phyloP scores from a whole-genome alignment of 2,329 filamentous ascomycete genomes.

The Parafenestella ontariensis region DNA sequence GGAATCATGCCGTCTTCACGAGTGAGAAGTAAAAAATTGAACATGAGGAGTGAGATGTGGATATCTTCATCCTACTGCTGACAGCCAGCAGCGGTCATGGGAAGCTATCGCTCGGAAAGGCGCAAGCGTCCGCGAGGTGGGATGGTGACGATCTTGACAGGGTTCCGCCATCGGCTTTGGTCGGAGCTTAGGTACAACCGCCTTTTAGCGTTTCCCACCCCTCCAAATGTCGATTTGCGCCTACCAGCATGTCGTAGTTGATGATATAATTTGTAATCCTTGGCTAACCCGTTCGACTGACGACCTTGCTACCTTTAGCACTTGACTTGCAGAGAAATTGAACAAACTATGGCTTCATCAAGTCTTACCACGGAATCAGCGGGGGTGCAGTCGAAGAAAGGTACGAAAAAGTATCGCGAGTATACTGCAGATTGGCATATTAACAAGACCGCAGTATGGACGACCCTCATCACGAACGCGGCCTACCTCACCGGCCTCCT shows the following conservation, averaged over 20 bases:
- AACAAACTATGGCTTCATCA: constrained; percentile 6
- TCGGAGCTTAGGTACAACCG: constrained; percentile 10
- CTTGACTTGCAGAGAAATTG: neutral
- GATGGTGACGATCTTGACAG: constrained; percentile 42
- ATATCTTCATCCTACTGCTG: constrained; percentile 10
- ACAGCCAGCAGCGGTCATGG: neutral
- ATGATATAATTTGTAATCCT: neutral
- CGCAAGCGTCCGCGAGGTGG: constrained; percentile 40
- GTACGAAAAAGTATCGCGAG: constrained; percentile 22
- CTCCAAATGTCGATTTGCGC: constrained; percentile 12
- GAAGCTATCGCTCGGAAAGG: constrained; percentile 32
- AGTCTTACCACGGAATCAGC: constrained; percentile 12
- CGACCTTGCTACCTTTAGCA: neutral
- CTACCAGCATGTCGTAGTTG: constrained; percentile 3
- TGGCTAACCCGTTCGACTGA: constrained; percentile 3
- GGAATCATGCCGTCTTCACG: constrained; percentile 30
- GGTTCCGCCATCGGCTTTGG: constrained; percentile 33
- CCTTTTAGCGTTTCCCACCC: constrained; percentile 14
- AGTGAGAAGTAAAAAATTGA: neutral
- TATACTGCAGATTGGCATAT: constrained; percentile 15
- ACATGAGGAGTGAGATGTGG: constrained; percentile 5
- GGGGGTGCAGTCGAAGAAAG: constrained; percentile 48
- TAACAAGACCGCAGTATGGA: constrained; percentile 71
- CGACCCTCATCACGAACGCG: constrained; percentile 84
- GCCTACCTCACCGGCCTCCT: constrained; percentile 82